Percentiles rank a stretch among this genome's conserved stretches.
Conservation (phyloP, 805 yeast genomes). For the Candida adriatica region DNA sequence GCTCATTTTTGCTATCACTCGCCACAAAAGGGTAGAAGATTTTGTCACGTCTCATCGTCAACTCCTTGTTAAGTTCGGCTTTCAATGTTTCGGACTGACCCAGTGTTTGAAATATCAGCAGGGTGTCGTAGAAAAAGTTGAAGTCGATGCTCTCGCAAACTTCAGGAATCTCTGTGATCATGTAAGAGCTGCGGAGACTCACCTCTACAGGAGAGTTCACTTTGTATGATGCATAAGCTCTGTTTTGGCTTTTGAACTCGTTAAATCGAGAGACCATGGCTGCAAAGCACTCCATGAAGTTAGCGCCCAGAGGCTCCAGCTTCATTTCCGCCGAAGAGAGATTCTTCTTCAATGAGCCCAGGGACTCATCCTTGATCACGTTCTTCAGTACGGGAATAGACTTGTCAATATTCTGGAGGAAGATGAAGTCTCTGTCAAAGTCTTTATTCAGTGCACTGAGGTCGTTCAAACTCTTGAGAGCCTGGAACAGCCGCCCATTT, state of each 20-base stretch:
- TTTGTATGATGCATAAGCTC: constrained; percentile 46
- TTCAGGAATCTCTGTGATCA: constrained; percentile 32
- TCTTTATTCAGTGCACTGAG: constrained; percentile 65
- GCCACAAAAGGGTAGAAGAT: constrained; percentile 59
- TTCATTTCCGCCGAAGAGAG: constrained; percentile 44
- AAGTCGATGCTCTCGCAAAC: constrained; percentile 41
- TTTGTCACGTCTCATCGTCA: constrained; percentile 63
- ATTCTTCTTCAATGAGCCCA: constrained; percentile 59
- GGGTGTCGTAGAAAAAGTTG: constrained; percentile 74
- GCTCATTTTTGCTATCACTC: constrained; percentile 31
- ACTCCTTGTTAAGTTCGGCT: constrained; percentile 60
- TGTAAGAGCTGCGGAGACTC: constrained; percentile 56
- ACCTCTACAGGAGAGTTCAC: constrained; percentile 84
- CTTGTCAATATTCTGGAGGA: constrained; percentile 63
- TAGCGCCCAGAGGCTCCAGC: constrained; percentile 45
- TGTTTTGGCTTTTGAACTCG: constrained; percentile 35
- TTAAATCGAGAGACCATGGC: constrained; percentile 58
- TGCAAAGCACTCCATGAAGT: constrained; percentile 46
- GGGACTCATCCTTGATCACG: constrained; percentile 68
- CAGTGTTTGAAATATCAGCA: constrained; percentile 72
- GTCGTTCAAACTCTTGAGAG: constrained; percentile 75
- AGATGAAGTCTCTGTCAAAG: constrained; percentile 63
- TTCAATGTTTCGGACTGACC: constrained; percentile 57
- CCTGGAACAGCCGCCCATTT: constrained; percentile 73
- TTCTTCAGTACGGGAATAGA: constrained; percentile 72